phyloP scores from a whole-genome alignment of 2,329 filamentous ascomycete genomes.

The Aureobasidium sp. region DNA sequence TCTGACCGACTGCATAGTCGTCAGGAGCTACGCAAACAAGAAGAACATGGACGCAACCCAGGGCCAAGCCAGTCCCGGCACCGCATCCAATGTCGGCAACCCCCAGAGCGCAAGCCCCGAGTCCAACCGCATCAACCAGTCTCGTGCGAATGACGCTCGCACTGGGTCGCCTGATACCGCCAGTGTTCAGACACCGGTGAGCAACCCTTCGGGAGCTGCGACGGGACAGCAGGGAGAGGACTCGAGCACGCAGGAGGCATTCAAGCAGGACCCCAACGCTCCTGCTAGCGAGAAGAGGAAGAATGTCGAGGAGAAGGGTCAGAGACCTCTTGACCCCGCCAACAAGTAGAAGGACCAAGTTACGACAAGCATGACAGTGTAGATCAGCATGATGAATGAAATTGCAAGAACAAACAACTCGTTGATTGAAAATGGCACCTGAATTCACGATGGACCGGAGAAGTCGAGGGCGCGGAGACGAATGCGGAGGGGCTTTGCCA shows the following conservation, averaged over 20 bases:
- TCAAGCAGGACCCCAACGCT: constrained; percentile 21
- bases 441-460: no score
- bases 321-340: constrained; percentile 22
- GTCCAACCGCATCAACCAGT: constrained; percentile 12
- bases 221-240: constrained; percentile 31
- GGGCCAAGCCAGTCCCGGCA: constrained; percentile 16
- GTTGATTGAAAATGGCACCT: neutral
- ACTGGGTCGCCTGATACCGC: constrained; percentile 12
- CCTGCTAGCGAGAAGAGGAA: constrained; percentile 21
- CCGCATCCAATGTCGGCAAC: constrained; percentile 16
- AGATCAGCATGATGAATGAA: neutral
- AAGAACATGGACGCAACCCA: constrained; percentile 4
- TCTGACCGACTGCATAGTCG: neutral
- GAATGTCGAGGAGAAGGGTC: constrained; percentile 21
- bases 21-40: constrained; percentile 16
- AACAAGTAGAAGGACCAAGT: constrained; percentile 15
- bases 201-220: constrained; percentile 6
- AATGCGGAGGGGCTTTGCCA: constrained; percentile 10
- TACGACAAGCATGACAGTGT: neutral
- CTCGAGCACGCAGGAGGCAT: constrained; percentile 24
- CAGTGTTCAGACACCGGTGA: constrained; percentile 14
- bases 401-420: neutral
- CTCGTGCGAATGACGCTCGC: constrained; percentile 4
- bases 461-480: neutral
- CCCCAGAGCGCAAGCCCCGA: constrained; percentile 10